Base-by-base conservation (phyloP, 1,284 basidiomycete species). In the Peniophora sp. region DNA sequence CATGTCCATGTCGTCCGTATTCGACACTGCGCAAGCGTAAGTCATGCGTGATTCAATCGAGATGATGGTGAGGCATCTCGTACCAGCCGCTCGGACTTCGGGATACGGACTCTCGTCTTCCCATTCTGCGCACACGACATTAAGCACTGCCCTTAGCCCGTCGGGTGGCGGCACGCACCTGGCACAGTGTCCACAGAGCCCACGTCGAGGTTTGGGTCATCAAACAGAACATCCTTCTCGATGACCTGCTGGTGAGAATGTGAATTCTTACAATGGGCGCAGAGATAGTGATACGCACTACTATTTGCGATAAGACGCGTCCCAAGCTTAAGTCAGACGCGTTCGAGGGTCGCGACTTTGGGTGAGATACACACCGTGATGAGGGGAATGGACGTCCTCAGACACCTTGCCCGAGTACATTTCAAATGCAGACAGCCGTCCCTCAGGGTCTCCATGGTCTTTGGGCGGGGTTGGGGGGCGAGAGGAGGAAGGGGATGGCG, bases 1-100 rank as follows among this genome's bases (percentile, higher is more conserved):
- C 69, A 84, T 80, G 16, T 68, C 62, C 8, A 75, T 73, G 61
- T 85, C 83, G 57, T 85, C 83, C 24, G 75, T 77, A 60, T 81
- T 79, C 48, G 79, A 78, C 20, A 84, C 82, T 22, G 38, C 16
- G 8, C 38, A 41, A 41, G 8, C 38, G 38, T 17, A 32, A 5
- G 27, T 6, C 27, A n/a, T n/a, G n/a, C n/a, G n/a, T n/a, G n/a
- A n/a, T n/a, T n/a, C n/a, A n/a, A n/a, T n/a, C n/a, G 27, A 12
- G 27, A 5, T 12, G 27, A 32, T 5, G 38, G 8, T 5, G 19
- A 41, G 38, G 8, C 6, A 20, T 5, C 5, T 6, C 38, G 38
- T 16, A 41, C 38, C 38, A 8, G 80, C 79, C 23, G 81, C 79
- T 41, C 83, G 77, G 20, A 85, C 83, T 62, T 83, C 81, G 32